Conservation (phyloP, 768 basidiomycete genomes). For the Asterophora lycoperdoides region DNA sequence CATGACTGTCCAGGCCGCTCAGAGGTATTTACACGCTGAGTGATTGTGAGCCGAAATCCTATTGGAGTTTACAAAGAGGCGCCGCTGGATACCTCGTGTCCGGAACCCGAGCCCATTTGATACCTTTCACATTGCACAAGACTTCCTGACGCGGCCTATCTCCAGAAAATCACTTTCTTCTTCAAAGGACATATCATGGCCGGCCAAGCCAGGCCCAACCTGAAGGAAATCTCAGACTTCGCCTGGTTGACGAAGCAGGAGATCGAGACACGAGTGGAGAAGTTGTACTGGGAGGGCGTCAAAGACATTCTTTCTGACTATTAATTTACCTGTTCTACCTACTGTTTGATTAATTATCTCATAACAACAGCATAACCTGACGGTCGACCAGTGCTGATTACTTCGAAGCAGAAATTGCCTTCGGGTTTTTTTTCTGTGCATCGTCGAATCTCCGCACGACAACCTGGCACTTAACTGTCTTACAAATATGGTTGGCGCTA, state of each 20-base stretch:
- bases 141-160: background rate
- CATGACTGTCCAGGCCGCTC: constrained; percentile 55
- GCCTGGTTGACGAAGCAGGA: constrained; percentile 96
- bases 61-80: constrained; percentile 70
- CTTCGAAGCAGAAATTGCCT: constrained; percentile 50
- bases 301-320: constrained; percentile 79
- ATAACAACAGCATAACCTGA: too few species aligned
- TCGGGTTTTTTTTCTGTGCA: constrained; percentile 63
- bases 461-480: constrained; percentile 83
- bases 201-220: constrained; percentile 68
- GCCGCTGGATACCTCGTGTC: constrained; percentile 22
- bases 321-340: too few species aligned
- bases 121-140: too few species aligned
- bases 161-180: constrained; percentile 77
- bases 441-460: constrained; percentile 90
- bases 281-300: constrained; percentile 69
- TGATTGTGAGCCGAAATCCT: constrained; percentile 89
- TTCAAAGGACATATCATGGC: constrained; percentile 92
- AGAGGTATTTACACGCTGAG: constrained; percentile 61
- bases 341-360: too few species aligned
- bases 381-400: constrained; percentile 16
- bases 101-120: constrained; percentile 22
- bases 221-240: constrained; percentile 62
- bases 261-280: constrained; percentile 64
- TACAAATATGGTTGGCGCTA: constrained; percentile 81